phyloP scores from a whole-genome alignment of 306 rosid species.

The Mimosa bimucronata region DNA sequence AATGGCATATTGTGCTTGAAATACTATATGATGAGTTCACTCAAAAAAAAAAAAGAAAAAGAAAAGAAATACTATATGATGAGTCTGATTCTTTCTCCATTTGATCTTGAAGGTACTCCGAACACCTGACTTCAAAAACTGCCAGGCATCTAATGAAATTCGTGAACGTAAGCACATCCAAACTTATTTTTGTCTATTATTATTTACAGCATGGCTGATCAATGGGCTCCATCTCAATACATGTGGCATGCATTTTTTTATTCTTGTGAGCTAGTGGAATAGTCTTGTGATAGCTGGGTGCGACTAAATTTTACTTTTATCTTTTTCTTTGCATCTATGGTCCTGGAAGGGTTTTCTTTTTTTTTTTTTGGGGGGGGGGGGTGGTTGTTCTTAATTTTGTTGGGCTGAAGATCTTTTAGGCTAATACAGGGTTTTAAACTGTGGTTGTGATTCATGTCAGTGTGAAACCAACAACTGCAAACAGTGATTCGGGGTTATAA shows the following conservation, averaged over 20 bases:
- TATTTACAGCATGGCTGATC: background rate
- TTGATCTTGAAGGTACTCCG: slow-evolving; percentile 54
- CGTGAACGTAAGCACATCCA: slow-evolving; percentile 56
- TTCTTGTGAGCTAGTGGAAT: background rate
- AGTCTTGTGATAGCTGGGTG: background rate
- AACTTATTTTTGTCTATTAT: background rate
- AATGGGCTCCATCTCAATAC: background rate
- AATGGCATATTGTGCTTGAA: slow-evolving; percentile 8
- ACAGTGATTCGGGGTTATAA: background rate
- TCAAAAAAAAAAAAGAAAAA: no score
- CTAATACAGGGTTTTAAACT: background rate
- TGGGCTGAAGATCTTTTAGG: slow-evolving; percentile 14
- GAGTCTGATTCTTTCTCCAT: slow-evolving; percentile 8
- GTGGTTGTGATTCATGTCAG: background rate
- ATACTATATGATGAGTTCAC: background rate
- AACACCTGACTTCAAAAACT: slow-evolving; percentile 55
- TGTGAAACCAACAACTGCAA: background rate
- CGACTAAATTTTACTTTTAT: no score
- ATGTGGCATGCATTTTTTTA: background rate
- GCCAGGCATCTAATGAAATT: slow-evolving; percentile 62
- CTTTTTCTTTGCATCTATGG: no score
- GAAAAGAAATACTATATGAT: background rate
- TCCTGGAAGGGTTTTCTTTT: no score
- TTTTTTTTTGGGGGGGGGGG: background rate
- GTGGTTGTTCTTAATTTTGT: background rate